Evolutionary conservation across 106 monocot genomes (phyloP), one percentile per base, ranked within the genome.

Genomic region (Posidonia australis): DNA sequence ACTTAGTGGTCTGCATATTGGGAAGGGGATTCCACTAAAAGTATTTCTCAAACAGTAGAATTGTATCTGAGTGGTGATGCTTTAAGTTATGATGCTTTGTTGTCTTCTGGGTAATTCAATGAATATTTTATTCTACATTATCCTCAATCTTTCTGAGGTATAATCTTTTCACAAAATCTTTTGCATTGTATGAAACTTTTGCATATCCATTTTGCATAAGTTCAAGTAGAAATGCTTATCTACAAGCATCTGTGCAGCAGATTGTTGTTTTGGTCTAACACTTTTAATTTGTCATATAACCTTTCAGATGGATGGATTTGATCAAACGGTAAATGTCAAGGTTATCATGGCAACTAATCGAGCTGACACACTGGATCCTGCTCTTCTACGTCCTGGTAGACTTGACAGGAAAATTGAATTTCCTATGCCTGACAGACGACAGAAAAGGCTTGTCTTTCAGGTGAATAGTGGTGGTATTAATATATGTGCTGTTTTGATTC

Each of bases 271-370:
- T n/a, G n/a, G n/a, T n/a, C n/a, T n/a, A n/a, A n/a, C n/a, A n/a
- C 11, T 3, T 16, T 48, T 48, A 16, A 13, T 16, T 48, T n/a
- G 17, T 14, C 2, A 5, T 48, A 14, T 30, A 22, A 14, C 25
- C 13, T 64, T 84, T 58, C 74, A 89, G 90, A 90, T 98, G 96
- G 96, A 98, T 76, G 96, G 96, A 9, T 98, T 98, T 64, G 96
- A 98, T 60, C 90, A 90, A 72, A 90, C 90, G 16, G 96, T 90
- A 30, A 98, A 98, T 75, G 96, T 98, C 14, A 98, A 98, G 67
- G 90, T 98, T 62, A 98, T 98, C 59, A 98, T 98, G 96, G 96
- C 96, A 60, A 98, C 96, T 4, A 98, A 98, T 72, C 77, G 96
- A 60, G 87, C 96, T 55, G 96, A 98, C 28, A 90, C 90, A 58